Percentiles rank a stretch among this genome's conserved stretches.
Evolutionary conservation across 441 rosid species (phyloP).

Genomic region (Aleurites moluccanus): DNA sequence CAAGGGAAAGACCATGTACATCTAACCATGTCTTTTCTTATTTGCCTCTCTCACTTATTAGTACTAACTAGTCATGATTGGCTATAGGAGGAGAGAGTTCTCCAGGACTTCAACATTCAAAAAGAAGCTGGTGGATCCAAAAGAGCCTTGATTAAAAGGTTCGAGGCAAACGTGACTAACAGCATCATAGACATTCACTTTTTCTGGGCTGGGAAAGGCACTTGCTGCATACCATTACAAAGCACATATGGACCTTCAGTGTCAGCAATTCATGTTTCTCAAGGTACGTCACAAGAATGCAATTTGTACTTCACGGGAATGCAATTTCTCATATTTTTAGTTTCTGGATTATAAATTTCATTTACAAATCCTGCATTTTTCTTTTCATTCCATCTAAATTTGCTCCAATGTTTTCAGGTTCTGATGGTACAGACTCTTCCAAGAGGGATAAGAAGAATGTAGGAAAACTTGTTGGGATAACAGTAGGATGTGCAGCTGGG

Average conservation of each 20-base stretch:
- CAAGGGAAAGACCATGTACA: background rate
- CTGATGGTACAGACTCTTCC: conserved; percentile 21
- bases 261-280: conserved; percentile 49
- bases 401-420: conserved; percentile 14
- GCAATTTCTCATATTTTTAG: background rate
- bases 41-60: background rate
- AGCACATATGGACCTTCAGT: conserved; percentile 53
- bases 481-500: conserved; percentile 37
- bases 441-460: conserved; percentile 23
- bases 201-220: conserved; percentile 58
- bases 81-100: conserved; percentile 47
- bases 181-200: conserved; percentile 49
- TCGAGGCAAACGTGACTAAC: conserved; percentile 49
- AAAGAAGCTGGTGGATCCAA: conserved; percentile 56
- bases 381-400: background rate
- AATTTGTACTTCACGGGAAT: conserved; percentile 9
- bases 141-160: conserved; percentile 40
- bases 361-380: too few species aligned
- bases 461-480: conserved; percentile 40
- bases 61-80: background rate
- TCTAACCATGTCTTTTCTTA: background rate
- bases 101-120: conserved; percentile 47
- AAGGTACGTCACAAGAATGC: conserved; percentile 28
- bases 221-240: conserved; percentile 57
- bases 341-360: too few species aligned